These are phyloP conservation scores for Stephanodiscus minutulus DNA, from an alignment of 108 stramenopile species.

Conservation along the genomic window DNA sequence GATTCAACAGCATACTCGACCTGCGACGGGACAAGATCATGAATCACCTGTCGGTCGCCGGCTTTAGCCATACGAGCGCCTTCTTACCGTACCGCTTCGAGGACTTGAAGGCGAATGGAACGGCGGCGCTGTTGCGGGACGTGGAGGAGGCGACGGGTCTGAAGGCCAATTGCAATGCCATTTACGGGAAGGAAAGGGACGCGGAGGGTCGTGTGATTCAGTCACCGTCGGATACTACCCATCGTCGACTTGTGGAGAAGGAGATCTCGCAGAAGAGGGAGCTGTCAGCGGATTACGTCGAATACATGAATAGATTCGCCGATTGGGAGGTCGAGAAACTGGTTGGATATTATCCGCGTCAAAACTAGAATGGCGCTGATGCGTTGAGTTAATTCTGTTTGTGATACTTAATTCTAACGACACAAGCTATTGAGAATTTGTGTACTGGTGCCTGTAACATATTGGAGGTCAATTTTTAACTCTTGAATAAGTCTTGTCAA, in stretches of 20 bases:
- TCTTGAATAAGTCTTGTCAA: too few species aligned
- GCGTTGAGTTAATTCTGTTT: too few species aligned
- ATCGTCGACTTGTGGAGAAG: background rate
- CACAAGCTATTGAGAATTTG: too few species aligned
- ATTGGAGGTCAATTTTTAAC: too few species aligned
- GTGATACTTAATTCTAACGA: too few species aligned
- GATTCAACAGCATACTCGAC: conserved; percentile 45
- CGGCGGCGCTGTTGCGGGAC: conserved; percentile 28
- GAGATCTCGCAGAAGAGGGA: background rate
- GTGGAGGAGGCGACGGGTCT: conserved; percentile 48
- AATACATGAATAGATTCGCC: conserved; percentile 4
- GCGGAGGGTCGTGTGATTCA: background rate
- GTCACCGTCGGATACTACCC: background rate
- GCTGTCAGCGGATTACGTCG: background rate
- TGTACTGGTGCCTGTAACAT: too few species aligned
- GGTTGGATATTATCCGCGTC: conserved; percentile 5
- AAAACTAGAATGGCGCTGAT: too few species aligned
- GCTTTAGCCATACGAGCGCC: conserved; percentile 18
- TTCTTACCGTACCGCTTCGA: conserved; percentile 53
- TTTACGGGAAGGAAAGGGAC: background rate
- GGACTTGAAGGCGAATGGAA: conserved; percentile 28
- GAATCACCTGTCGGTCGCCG: conserved; percentile 41
- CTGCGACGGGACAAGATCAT: conserved; percentile 60
- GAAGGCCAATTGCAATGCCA: conserved; percentile 30
- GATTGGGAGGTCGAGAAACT: conserved; percentile 6